Percentiles rank a stretch among this genome's conserved stretches.
Evolutionary conservation across 805 yeast genomes (phyloP).

Genomic region (Suhomyces kilbournensis): DNA sequence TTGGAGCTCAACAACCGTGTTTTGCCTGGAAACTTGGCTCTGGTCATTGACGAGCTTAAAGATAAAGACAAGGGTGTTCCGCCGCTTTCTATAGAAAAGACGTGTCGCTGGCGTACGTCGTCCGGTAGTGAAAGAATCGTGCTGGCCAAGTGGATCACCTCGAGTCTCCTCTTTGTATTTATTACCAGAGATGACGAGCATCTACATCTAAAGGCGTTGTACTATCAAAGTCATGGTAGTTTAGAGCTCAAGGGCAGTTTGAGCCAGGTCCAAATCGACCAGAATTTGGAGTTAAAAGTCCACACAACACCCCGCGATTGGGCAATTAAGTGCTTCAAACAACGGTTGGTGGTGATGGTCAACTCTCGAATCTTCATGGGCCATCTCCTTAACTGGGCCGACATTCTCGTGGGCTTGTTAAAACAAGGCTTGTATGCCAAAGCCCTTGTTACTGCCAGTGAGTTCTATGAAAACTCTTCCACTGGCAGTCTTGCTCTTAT

Average conservation of each 20-base stretch:
- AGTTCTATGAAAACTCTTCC: slow-evolving; percentile 40
- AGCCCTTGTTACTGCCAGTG: slow-evolving; percentile 56
- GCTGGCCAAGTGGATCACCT: slow-evolving; percentile 53
- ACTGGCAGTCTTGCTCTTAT: slow-evolving; percentile 46
- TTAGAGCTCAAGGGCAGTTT: background rate
- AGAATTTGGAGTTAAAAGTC: background rate
- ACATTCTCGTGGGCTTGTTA: slow-evolving; percentile 48
- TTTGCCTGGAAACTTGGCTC: slow-evolving; percentile 27
- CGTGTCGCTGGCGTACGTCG: slow-evolving; percentile 23
- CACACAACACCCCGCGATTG: too few relatives aligned
- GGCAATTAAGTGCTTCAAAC: slow-evolving; percentile 16
- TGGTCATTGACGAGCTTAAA: slow-evolving; percentile 26
- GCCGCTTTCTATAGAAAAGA: slow-evolving; percentile 21
- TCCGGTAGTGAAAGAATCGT: slow-evolving; percentile 29
- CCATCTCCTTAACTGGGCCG: slow-evolving; percentile 67
- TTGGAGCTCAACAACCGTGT: slow-evolving; percentile 45
- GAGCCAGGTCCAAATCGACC: background rate
- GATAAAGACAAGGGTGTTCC: slow-evolving; percentile 39
- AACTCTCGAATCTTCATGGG: slow-evolving; percentile 50
- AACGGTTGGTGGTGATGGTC: slow-evolving; percentile 18
- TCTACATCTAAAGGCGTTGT: background rate
- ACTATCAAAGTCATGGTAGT: background rate
- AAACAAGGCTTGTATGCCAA: slow-evolving; percentile 46
- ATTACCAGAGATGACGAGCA: slow-evolving; percentile 1
- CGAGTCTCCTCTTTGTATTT: slow-evolving; percentile 25